phyloP scores from a whole-genome alignment of 495 filamentous ascomycete species.

The Endocarpon pusillum region DNA sequence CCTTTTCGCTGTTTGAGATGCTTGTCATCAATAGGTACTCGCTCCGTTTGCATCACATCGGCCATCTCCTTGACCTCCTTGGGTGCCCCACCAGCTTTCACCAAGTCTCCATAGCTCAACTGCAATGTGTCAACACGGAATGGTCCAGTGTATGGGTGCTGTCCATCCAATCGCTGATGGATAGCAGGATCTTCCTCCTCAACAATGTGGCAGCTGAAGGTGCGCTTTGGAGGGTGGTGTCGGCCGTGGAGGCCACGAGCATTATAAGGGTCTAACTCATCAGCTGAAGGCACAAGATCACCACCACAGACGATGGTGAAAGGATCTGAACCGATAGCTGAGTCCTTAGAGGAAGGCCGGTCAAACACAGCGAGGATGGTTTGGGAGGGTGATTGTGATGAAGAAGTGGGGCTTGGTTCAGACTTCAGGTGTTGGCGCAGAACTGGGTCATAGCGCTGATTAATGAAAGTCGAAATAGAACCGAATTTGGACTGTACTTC shows the following conservation, averaged over 20 bases:
- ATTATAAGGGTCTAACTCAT: not conserved
- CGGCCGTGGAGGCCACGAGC: too few relatives aligned
- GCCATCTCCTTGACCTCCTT: too few relatives aligned
- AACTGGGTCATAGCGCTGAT: not conserved
- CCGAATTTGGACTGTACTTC: not conserved
- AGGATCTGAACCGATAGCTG: not conserved
- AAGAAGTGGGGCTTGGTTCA: too few relatives aligned
- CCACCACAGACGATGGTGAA: not conserved
- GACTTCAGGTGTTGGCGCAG: too few relatives aligned
- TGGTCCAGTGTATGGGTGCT: constrained; percentile 1
- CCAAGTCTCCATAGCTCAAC: not conserved
- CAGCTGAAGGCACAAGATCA: not conserved
- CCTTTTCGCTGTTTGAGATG: too few relatives aligned
- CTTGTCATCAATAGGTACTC: too few relatives aligned
- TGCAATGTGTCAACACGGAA: not conserved
- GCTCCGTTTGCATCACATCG: too few relatives aligned
- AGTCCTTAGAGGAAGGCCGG: not conserved
- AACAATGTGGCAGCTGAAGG: too few relatives aligned
- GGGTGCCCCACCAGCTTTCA: too few relatives aligned
- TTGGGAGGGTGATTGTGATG: not conserved
- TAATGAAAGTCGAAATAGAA: constrained; percentile 1
- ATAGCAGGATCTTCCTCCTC: too few relatives aligned
- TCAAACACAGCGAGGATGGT: not conserved
- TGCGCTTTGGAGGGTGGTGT: too few relatives aligned
- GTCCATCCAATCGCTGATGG: too few relatives aligned